Conservation (phyloP, 2,329 filamentous ascomycete genomes). For the Fusarium pseudocircinatum region DNA sequence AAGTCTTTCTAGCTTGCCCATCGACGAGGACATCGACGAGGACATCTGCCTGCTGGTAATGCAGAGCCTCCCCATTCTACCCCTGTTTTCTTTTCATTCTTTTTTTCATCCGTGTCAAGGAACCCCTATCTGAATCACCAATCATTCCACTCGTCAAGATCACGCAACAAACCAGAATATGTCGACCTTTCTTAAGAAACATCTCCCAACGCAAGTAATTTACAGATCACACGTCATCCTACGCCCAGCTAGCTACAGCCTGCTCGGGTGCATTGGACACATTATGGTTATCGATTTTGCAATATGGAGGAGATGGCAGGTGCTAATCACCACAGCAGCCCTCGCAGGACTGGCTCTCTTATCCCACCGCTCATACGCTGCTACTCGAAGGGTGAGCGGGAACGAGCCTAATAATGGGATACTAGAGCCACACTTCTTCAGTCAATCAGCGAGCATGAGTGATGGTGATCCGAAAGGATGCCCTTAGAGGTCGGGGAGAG, state of each 20-base stretch:
- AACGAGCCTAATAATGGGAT: constrained; percentile 15
- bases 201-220: constrained; percentile 63
- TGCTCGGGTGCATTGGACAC: constrained; percentile 66
- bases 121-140: constrained; percentile 43
- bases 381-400: constrained; percentile 19
- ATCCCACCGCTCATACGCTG: constrained; percentile 37
- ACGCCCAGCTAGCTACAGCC: constrained; percentile 61
- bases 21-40: not conserved
- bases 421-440: constrained; percentile 32
- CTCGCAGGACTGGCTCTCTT: constrained; percentile 33
- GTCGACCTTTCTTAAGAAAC: constrained; percentile 57
- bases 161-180: constrained; percentile 55
- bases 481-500: constrained; percentile 20
- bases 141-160: constrained; percentile 48
- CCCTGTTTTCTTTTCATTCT: constrained; percentile 38
- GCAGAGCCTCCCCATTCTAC: not conserved
- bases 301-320: constrained; percentile 55
- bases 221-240: constrained; percentile 67
- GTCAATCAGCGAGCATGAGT: constrained; percentile 35
- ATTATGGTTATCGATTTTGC: constrained; percentile 70
- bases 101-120: constrained; percentile 42
- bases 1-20: constrained; percentile 11
- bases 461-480: constrained; percentile 29
- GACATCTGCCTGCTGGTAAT: constrained; percentile 1
- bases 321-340: constrained; percentile 40